Conservation (phyloP, 2,329 filamentous ascomycete genomes). For the Aphanocladium album region DNA sequence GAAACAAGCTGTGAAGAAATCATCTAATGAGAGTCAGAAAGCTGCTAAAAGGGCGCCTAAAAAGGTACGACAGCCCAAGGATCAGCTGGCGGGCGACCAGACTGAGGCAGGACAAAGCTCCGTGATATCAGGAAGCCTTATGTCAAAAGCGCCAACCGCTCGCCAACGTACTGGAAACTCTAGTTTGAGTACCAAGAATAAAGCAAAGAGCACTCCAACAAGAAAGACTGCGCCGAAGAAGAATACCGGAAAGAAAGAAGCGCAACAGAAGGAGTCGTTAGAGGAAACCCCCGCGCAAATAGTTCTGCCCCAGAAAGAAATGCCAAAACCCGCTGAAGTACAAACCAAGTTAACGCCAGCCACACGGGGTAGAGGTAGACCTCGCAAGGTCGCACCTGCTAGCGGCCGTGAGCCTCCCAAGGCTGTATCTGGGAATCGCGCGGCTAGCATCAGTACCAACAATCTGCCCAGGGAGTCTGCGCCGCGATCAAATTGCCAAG, state of each 20-base stretch:
- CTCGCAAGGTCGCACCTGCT: no score
- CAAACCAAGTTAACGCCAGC: no score
- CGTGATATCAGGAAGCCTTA: no score
- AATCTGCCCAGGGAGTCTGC: background rate
- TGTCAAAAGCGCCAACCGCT: no score
- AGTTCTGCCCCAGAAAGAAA: no score
- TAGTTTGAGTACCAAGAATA: background rate
- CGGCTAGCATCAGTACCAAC: background rate
- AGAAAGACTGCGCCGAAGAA: background rate
- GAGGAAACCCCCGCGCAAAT: background rate
- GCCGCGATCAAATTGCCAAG: background rate
- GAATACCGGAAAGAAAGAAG: background rate
- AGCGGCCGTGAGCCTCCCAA: no score
- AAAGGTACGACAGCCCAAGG: background rate
- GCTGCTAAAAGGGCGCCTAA: background rate
- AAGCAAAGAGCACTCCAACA: background rate
- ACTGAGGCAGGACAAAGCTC: background rate
- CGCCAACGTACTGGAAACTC: no score
- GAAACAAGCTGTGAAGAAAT: background rate
- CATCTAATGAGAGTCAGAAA: no score
- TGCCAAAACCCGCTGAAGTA: background rate
- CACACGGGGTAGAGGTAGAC: no score
- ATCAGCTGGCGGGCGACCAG: background rate
- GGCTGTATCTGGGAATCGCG: no score
- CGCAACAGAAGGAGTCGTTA: background rate